phyloP scores from a whole-genome alignment of 176 grass and related monocot genomes.

The Cenchrus americanus region DNA sequence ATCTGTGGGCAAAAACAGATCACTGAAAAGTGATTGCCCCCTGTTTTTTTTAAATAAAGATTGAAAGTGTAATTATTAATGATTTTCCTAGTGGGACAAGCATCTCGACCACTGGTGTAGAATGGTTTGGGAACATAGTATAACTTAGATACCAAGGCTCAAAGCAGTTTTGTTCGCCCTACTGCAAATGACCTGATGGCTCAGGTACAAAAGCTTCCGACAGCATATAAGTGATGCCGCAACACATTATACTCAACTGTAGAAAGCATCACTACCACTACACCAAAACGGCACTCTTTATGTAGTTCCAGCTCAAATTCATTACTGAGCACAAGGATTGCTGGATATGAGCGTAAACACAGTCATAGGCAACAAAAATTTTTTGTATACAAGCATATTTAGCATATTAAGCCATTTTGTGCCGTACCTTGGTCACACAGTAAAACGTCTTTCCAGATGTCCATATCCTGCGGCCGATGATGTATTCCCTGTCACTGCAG shows the following conservation, averaged over 20 bases:
- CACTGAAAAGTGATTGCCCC: neutral
- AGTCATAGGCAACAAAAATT: neutral
- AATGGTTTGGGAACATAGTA: constrained; percentile 11
- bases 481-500: constrained; percentile 91
- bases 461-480: constrained; percentile 95
- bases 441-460: constrained; percentile 71
- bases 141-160: constrained; percentile 38
- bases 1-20: constrained; percentile 4
- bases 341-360: neutral
- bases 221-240: neutral
- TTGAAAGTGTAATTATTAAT: neutral
- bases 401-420: neutral
- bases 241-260: neutral
- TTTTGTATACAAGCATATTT: neutral
- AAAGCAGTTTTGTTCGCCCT: neutral
- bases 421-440: constrained; percentile 80
- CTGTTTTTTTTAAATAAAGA: neutral
- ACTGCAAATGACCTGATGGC: neutral
- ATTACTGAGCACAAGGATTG: neutral
- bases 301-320: neutral
- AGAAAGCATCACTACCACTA: neutral
- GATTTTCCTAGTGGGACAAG: neutral
- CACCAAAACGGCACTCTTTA: neutral
- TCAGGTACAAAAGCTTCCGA: constrained; percentile 7
- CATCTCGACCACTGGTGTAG: constrained; percentile 17